These are phyloP conservation scores for Dillenia suffruticosa DNA, from an alignment of 164 flowering plant genomes.

Conservation along the genomic window DNA sequence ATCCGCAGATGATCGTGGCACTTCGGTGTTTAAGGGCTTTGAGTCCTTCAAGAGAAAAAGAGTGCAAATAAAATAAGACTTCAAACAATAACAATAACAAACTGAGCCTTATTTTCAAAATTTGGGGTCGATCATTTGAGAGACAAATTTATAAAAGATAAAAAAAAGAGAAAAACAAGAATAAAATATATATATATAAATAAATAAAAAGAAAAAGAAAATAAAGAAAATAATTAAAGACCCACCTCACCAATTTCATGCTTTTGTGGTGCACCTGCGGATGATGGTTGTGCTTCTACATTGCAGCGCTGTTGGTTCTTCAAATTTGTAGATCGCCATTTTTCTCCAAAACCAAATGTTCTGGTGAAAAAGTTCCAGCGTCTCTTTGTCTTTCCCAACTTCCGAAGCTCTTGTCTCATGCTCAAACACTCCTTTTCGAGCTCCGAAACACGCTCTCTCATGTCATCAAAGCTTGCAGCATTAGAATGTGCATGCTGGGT, in stretches of 20 bases:
- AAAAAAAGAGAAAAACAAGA: conserved; percentile 1
- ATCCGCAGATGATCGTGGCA: too few relatives aligned
- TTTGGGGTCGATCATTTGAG: too few relatives aligned
- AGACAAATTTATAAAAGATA: too few relatives aligned
- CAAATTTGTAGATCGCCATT: conserved; percentile 15
- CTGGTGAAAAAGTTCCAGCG: conserved; percentile 46
- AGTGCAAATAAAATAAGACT: too few relatives aligned
- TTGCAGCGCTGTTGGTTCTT: conserved; percentile 1
- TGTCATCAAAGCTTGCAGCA: conserved; percentile 22
- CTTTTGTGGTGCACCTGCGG: conserved; percentile 9
- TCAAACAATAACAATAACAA: too few relatives aligned
- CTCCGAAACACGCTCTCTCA: conserved; percentile 46
- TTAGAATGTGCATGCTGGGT: conserved; percentile 7
- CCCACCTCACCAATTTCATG: conserved; percentile 5
- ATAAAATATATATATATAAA: conserved; percentile 4
- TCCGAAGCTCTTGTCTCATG: conserved; percentile 56
- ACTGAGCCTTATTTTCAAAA: too few relatives aligned
- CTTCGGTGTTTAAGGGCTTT: too few relatives aligned
- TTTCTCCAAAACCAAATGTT: conserved; percentile 24
- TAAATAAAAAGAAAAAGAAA: not conserved
- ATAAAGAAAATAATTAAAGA: not conserved
- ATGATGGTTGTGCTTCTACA: not conserved
- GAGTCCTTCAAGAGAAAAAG: too few relatives aligned
- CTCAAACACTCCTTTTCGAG: conserved; percentile 60
- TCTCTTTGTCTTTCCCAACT: conserved; percentile 44